Base-by-base conservation (phyloP, 2,329 filamentous ascomycete species). In the Shiraia bambusicola region DNA sequence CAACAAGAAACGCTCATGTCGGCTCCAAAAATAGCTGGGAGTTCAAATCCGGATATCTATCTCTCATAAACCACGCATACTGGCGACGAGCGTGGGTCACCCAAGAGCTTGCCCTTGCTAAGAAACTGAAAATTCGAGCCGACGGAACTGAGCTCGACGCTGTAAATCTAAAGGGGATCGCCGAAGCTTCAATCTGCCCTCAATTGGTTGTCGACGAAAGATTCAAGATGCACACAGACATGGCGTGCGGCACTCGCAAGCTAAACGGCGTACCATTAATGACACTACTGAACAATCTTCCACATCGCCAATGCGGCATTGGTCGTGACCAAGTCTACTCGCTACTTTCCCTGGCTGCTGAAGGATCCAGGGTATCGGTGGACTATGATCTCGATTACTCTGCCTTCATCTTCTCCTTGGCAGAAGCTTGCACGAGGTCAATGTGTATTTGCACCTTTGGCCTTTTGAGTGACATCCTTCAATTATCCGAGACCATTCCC, bases 361-460 rank as follows among this genome's bases (percentile, higher is more conserved):
- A 34, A 10, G 31, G 16, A 24, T n/a, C 31, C 17, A 11, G 14
- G n/a, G 11, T 34, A 12, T n/a, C 31, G 22, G 16, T 22, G 8
- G 15, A 34, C 12, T 34, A 34, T 24, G 31, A 12, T 12, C 4
- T 13, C 12, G 22, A 10, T 12, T 2, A 34, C 11, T 6, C 16
- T 7, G 31, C 3, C 4, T 22, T 34, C n/a, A n/a, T 34, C 12
- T 22, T 6, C 8, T n/a, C 9, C 15, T n/a, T 2, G 12, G 22
- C 14, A 24, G 17, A n/a, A 12, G 6, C 12, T n/a, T 34, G n/a
- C 12, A 3, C 22, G 14, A 24, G 7, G 6, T 37, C 8, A n/a
- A 34, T 34, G 31, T 34, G 31, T 22, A 12, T n/a, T 29, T 47
- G 28, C 16, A 43, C 31, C 35, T n/a, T n/a, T n/a, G n/a, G n/a